Conservation (phyloP, 768 basidiomycete species). For the Lenzites betulinus region DNA sequence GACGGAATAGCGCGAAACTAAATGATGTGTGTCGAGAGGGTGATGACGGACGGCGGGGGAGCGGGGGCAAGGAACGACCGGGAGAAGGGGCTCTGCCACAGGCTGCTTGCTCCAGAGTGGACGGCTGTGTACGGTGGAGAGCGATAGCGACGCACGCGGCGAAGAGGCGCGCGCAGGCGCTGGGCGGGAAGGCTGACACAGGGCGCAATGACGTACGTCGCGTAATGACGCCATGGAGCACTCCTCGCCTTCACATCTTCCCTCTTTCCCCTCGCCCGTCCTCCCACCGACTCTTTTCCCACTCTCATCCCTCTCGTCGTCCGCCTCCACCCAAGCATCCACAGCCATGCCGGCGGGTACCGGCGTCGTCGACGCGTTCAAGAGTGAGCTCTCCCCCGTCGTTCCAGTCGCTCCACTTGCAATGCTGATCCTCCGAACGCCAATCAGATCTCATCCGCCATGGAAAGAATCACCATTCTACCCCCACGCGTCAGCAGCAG, state of each 20-base stretch:
- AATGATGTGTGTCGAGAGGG: background rate
- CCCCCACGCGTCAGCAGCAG: constrained; percentile 17
- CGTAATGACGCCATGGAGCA: constrained; percentile 22
- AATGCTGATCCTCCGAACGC: background rate
- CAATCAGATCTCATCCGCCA: constrained; percentile 54
- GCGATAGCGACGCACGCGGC: background rate
- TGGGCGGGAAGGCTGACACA: background rate
- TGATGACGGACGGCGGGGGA: background rate
- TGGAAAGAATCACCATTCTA: constrained; percentile 45
- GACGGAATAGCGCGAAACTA: background rate
- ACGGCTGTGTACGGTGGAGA: background rate
- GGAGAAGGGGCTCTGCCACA: background rate
- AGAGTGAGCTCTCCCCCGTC: constrained; percentile 53
- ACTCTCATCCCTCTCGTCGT: background rate
- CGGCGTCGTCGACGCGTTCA: constrained; percentile 83
- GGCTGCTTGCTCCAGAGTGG: background rate
- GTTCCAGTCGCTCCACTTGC: constrained; percentile 1
- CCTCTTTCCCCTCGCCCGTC: background rate
- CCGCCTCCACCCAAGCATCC: constrained; percentile 2
- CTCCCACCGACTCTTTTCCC: background rate
- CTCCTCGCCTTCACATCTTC: constrained; percentile 16
- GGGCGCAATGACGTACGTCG: constrained; percentile 19
- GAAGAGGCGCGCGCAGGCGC: background rate
- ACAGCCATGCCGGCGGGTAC: constrained; percentile 57
- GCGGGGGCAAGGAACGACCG: constrained; percentile 7